Percentiles rank a stretch among this genome's conserved stretches.
Evolutionary conservation across 495 filamentous ascomycete species (phyloP).

Genomic region (Entonaema liquescens): DNA sequence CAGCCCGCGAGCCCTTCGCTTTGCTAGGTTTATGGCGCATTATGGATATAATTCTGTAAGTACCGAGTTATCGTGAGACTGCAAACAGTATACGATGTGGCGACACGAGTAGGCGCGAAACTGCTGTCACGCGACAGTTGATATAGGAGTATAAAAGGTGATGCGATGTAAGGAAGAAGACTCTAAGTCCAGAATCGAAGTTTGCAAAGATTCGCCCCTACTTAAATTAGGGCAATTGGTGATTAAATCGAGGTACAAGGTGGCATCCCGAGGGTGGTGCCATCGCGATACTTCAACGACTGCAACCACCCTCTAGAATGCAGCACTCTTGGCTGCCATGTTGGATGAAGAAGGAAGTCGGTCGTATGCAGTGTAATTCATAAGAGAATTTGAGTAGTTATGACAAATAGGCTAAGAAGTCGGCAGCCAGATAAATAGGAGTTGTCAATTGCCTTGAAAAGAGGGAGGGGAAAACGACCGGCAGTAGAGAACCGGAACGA

Average conservation of each 20-base stretch:
- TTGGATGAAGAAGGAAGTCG: slow-evolving; percentile 33
- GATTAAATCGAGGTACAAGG: slow-evolving; percentile 17
- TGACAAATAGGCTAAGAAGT: slow-evolving; percentile 40
- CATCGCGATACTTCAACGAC: slow-evolving; percentile 56
- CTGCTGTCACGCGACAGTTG: slow-evolving; percentile 37
- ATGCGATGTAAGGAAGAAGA: background rate
- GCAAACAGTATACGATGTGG: background rate
- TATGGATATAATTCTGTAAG: slow-evolving; percentile 13
- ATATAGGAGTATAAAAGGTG: slow-evolving; percentile 18
- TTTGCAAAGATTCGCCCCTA: slow-evolving; percentile 13
- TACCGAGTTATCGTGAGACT: background rate
- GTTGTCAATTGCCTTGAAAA: slow-evolving; percentile 15
- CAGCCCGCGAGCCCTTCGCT: slow-evolving; percentile 46
- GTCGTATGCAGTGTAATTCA: slow-evolving; percentile 31
- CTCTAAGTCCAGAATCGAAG: background rate
- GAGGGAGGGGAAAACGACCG: slow-evolving; percentile 23
- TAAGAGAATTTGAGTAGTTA: slow-evolving; percentile 14
- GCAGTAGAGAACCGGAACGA: slow-evolving; percentile 30
- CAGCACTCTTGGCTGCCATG: slow-evolving; percentile 56
- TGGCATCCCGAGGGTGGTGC: slow-evolving; percentile 58
- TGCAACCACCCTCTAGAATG: slow-evolving; percentile 61
- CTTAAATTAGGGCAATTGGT: slow-evolving; percentile 33
- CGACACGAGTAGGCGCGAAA: slow-evolving; percentile 3
- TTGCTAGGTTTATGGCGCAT: slow-evolving; percentile 49
- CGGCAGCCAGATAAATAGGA: slow-evolving; percentile 21